These are phyloP conservation scores for Cymodocea nodosa DNA, from an alignment of 116 monocot genomes.

Conservation along the genomic window DNA sequence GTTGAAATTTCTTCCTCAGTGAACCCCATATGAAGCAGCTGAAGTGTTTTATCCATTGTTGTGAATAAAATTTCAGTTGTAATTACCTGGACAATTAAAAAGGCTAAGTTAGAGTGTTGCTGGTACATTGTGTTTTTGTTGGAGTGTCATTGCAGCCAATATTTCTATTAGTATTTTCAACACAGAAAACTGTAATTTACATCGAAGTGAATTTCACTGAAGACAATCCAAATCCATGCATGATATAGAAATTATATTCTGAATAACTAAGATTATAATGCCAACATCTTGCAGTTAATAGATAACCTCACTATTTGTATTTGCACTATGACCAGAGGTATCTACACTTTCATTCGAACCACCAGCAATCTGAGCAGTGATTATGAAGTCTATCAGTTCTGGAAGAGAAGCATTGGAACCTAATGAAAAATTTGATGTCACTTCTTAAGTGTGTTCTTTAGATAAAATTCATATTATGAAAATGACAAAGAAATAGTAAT, in stretches of 20 bases:
- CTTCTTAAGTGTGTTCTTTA: background rate
- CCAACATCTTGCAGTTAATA: background rate
- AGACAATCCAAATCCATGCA: background rate
- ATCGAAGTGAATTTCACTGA: background rate
- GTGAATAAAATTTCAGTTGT: conserved; percentile 40
- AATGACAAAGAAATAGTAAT: too few species aligned
- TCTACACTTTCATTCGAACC: background rate
- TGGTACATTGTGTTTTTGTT: background rate
- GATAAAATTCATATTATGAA: too few species aligned
- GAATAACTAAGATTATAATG: background rate
- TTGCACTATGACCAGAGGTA: background rate
- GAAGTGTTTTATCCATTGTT: conserved; percentile 47
- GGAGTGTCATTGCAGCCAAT: background rate
- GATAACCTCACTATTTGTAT: background rate
- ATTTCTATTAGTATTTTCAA: background rate
- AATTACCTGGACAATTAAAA: conserved; percentile 15
- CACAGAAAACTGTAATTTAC: background rate
- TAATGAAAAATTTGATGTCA: background rate
- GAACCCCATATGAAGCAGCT: conserved; percentile 71
- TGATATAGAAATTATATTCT: background rate
- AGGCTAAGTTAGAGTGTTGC: background rate
- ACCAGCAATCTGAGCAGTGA: conserved; percentile 30
- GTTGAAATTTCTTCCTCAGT: conserved; percentile 60
- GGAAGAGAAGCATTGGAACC: conserved; percentile 22
- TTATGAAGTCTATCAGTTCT: conserved; percentile 59